Base-by-base conservation (phyloP, 108 stramenopile genomes). In the Skeletonema costatum region DNA sequence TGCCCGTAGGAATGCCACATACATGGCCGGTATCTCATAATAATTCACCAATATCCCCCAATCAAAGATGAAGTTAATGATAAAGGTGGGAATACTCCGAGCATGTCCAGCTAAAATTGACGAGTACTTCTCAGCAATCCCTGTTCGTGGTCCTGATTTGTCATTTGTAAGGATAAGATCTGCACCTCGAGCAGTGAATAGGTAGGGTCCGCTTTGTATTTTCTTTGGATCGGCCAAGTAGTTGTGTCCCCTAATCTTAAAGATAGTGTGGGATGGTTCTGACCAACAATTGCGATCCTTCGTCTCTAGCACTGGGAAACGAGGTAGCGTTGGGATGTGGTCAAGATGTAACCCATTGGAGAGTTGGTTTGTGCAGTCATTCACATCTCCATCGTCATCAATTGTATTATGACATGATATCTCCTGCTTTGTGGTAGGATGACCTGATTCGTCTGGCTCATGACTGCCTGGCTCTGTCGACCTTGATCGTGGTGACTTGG, bases 151-250 rank as follows among this genome's bases (percentile, higher is more conserved):
- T n/a, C 68, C 76, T 31, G 74, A 71, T 29, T 35, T 12, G 19
- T 72, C 75, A 67, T 92, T 89, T 12, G 94, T 93, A 60, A 93
- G 51, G 44, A 92, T 93, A 56, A 96, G 85, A 62, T 96, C 94
- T 31, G 87, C 83, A 44, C 89, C 92, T 13, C 88, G 76, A n/a
- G 86, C 71, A 10, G 82, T 82, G 58, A 90, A 92, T 9, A 92
- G 53, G 70, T 87, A 90, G 0, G 81, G 81, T 13, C 77, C 89
- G 12, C 85, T 86, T 16, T 84, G 71, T 16, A 92, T 73, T 77
- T 96, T 96, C 42, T 77, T 82, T 71, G 68, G 82, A 71, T 96
- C 94, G 17, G 21, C 68, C 30, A 93, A 59, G 64, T 93, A 96
- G 16, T 85, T 78, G 32, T 64, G 51, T n/a, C 92, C 92, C 10